phyloP scores from a whole-genome alignment of 176 grass and related monocot species.

The Elymus sibiricus region DNA sequence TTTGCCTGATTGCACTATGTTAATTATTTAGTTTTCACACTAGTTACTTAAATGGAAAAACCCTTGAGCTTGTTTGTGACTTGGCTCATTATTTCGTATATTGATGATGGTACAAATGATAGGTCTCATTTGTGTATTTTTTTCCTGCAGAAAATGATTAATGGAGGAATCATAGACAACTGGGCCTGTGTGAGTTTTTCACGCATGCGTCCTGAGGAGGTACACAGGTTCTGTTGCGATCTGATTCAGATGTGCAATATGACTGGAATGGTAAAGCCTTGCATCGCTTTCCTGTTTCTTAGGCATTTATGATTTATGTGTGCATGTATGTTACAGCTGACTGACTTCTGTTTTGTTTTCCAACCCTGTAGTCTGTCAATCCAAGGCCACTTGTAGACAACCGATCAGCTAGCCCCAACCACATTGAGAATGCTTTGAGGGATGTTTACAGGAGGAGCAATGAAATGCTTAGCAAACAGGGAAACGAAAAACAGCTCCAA shows the following conservation, averaged over 20 bases:
- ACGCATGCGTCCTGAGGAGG: slow-evolving; percentile 34
- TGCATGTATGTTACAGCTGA: background rate
- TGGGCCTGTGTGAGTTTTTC: slow-evolving; percentile 78
- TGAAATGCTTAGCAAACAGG: slow-evolving; percentile 4
- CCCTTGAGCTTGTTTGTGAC: background rate
- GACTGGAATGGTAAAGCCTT: slow-evolving; percentile 60
- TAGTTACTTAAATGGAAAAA: background rate
- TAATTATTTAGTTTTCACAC: background rate
- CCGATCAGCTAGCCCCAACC: slow-evolving; percentile 9
- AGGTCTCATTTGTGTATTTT: background rate
- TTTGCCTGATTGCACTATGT: too few species aligned
- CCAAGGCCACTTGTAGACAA: slow-evolving; percentile 37
- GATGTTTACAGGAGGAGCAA: slow-evolving; percentile 32
- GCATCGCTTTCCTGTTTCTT: background rate
- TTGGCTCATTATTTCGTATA: background rate
- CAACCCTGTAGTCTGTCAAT: slow-evolving; percentile 44
- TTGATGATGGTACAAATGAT: background rate
- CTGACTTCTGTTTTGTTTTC: background rate
- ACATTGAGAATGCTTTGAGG: slow-evolving; percentile 52
- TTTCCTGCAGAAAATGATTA: slow-evolving; percentile 65
- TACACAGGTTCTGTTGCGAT: slow-evolving; percentile 49
- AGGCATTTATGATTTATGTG: background rate
- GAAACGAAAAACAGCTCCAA: slow-evolving; percentile 28
- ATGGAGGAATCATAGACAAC: slow-evolving; percentile 51
- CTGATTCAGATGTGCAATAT: slow-evolving; percentile 62